A percentile compares a stretch with the other conserved stretches of the same genome.
phyloP scores from a whole-genome alignment of 169 alveolate species.

The Plasmodium malariae region DNA sequence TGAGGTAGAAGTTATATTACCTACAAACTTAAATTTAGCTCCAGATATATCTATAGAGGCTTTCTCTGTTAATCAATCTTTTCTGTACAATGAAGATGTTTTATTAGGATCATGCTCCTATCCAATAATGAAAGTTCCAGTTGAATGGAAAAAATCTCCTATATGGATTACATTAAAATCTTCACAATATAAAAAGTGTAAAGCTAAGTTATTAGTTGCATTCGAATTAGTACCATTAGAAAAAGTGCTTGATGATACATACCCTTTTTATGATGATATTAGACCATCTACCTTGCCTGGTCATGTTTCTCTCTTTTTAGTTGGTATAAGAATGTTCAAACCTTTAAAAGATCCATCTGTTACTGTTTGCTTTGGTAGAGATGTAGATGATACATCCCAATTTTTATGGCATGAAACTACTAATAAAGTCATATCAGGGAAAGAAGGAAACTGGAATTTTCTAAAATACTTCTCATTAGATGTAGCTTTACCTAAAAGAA shows the following conservation, averaged over 20 bases:
- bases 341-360: slow-evolving; percentile 89
- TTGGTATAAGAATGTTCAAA: slow-evolving; percentile 90
- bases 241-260: slow-evolving; percentile 78
- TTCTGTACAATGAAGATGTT: slow-evolving; percentile 77
- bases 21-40: slow-evolving; percentile 89
- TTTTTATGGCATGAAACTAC: slow-evolving; percentile 87
- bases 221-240: slow-evolving; percentile 90
- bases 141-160: slow-evolving; percentile 92
- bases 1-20: slow-evolving; percentile 89
- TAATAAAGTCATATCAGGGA: slow-evolving; percentile 83
- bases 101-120: slow-evolving; percentile 83
- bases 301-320: slow-evolving; percentile 85
- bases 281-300: slow-evolving; percentile 89
- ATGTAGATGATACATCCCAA: slow-evolving; percentile 85
- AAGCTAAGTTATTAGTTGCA: slow-evolving; percentile 88
- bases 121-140: slow-evolving; percentile 89
- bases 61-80: slow-evolving; percentile 81
- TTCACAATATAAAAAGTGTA: slow-evolving; percentile 85
- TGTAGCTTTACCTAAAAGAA: slow-evolving; percentile 87
- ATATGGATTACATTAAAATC: slow-evolving; percentile 90
- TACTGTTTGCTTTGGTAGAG: slow-evolving; percentile 88
- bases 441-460: slow-evolving; percentile 83
- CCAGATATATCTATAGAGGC: slow-evolving; percentile 90
- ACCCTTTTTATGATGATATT: slow-evolving; percentile 92
- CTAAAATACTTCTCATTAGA: slow-evolving; percentile 80